Evolutionary conservation across 139 green algal species (phyloP), one percentile per base, ranked within the genome.

Genomic region (Micromonas pusilla): DNA sequence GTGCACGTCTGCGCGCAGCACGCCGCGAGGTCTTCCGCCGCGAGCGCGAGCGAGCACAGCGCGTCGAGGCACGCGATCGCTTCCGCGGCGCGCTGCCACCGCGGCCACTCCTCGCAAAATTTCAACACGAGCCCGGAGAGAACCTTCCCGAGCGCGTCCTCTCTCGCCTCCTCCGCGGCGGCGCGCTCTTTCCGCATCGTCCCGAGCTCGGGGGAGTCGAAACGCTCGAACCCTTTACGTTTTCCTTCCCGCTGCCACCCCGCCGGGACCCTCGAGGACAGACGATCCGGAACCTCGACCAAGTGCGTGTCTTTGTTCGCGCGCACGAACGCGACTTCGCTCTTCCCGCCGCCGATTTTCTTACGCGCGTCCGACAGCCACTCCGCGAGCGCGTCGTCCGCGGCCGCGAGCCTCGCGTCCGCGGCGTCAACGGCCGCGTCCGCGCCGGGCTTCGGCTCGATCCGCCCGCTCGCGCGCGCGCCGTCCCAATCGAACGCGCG

Each of bases 271-370:
- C 80, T 75, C 26, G 19, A 13, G 0, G 54, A 21, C 20, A 82
- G 39, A 2, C 32, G 52, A 34, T 97, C 87, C 1, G 92, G 89
- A 33, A 97, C 86, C 83, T 98, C 93, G 4, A 98, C 57, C 73
- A 96, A 80, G 80, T 97, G 88, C 64, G 70, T 87, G 39, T 98
- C 91, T 82, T 97, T 97, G 76, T 92, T 92, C 80, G 86, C 32
- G 68, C 20, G 39, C 16, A 72, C 52, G n/a, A 71, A 45, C 0
- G 23, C 3, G 19, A 81, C 34, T 0, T 81, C 74, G 21, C 70
- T 66, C 30, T 75, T 75, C 9, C 33, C n/a, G 20, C 64, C 39
- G n/a, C 71, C 63, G 37, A 84, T 32, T 39, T 37, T 53, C 28
- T 45, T 72, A 13, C 76, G 72, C 38, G 85, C 72, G 39, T 76